Evolutionary conservation across 1,284 basidiomycete genomes (phyloP), one percentile per base, ranked within the genome.

Genomic region (Trichosporon sp.): DNA sequence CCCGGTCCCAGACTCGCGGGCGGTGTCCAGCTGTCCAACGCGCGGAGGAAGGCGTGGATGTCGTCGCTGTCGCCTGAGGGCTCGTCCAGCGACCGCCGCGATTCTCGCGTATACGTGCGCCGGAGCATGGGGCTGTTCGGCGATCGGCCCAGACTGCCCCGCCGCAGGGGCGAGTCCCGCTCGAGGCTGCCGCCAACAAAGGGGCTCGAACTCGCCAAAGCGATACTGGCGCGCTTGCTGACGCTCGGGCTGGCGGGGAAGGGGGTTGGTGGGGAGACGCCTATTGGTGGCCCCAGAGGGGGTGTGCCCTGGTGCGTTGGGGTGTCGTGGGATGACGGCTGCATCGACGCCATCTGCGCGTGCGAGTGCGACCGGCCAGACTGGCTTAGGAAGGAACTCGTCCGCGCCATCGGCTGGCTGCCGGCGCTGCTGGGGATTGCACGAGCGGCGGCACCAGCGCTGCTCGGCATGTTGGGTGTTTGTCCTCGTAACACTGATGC

Each of bases 331-430:
- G 48, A 51, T 19, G 59, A 68, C 66, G 66, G 16, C 63, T 75
- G 71, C 77, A 80, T 76, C 70, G 79, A 77, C 21, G 82, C 77
- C n/a, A 79, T 69, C 72, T 82, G 82, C n/a, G 81, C 79, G 64
- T 83, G 83, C 40, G 80, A 81, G 73, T 82, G 81, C 0, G 82
- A 84, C 37, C 83, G 76, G 2, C 83, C 82, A 1, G 82, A 83
- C 68, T 82, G 81, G 0, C 82, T 83, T 11, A 84, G 76, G 75
- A 83, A 84, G 1, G 80, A 81, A 63, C 77, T 78, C 10, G 80
- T 81, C 8, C 83, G 77, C 1, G 59, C 61, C 19, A 51, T 65
- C 16, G 70, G 32, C 51, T 37, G 37, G 46, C 48, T 26, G 4
- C 63, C 43, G 4, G 70, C 59, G 10, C 56, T 14, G 64, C 61